Percentiles rank a stretch among this genome's conserved stretches.
phyloP scores from a whole-genome alignment of 2,329 filamentous ascomycete species.

The Phaeosphaeria sp. region DNA sequence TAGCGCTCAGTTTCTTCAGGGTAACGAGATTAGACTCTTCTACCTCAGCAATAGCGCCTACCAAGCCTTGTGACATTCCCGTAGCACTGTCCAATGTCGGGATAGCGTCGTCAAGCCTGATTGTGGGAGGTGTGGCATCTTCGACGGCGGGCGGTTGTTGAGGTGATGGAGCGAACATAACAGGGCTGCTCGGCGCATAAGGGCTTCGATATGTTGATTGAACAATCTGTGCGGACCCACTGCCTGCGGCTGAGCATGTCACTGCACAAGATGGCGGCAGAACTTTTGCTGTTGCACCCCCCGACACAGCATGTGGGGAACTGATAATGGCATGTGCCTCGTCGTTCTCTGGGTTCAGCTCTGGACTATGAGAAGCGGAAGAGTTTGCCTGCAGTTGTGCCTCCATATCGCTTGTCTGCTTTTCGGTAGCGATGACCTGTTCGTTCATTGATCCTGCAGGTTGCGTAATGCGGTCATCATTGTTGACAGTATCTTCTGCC shows the following conservation, averaged over 20 bases:
- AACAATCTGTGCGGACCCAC: constrained; percentile 7
- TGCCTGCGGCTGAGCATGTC: constrained; percentile 13
- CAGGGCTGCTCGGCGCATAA: constrained; percentile 12
- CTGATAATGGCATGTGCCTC: neutral
- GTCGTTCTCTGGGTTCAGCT: neutral
- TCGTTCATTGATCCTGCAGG: neutral
- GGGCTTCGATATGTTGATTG: constrained; percentile 24
- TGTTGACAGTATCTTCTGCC: neutral
- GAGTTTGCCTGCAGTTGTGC: neutral
- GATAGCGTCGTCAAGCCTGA: neutral
- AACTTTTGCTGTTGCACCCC: neutral
- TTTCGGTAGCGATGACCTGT: neutral
- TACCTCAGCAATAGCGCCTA: constrained; percentile 11
- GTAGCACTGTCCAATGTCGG: constrained; percentile 4
- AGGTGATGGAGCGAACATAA: neutral
- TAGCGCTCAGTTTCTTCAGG: constrained; percentile 11
- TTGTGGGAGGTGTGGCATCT: neutral
- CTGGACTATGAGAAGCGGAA: neutral
- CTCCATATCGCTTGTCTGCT: neutral
- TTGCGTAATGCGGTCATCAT: neutral
- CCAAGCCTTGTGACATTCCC: constrained; percentile 11
- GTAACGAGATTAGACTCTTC: constrained; percentile 6
- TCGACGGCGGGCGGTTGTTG: neutral
- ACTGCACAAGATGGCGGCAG: neutral
- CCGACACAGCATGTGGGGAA: neutral